phyloP scores from a whole-genome alignment of 1,284 basidiomycete genomes.

The Leucoagaricus sp. region DNA sequence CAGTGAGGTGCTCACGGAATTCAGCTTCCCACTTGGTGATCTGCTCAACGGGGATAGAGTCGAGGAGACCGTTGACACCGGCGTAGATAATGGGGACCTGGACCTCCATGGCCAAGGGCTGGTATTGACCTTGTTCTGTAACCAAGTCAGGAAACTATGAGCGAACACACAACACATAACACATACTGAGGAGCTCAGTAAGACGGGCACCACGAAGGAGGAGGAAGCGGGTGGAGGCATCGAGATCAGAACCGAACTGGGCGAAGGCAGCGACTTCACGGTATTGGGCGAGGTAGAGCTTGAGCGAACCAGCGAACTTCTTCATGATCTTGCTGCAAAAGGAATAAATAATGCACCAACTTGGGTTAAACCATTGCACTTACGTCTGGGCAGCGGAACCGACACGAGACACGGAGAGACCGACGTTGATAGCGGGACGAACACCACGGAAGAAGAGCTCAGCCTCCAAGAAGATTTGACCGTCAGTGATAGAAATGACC shows the following conservation, averaged over 20 bases:
- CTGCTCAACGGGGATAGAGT: conserved; percentile 91
- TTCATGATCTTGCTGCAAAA: conserved; percentile 91
- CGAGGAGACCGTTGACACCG: conserved; percentile 98
- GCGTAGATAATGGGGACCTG: conserved; percentile 99
- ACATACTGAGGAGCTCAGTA: conserved; percentile 92
- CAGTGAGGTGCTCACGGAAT: conserved; percentile 82
- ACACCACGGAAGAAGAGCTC: conserved; percentile 99
- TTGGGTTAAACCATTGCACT: conserved; percentile 27
- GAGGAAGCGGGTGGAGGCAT: conserved; percentile 97
- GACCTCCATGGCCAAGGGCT: conserved; percentile 88
- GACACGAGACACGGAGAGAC: conserved; percentile 99
- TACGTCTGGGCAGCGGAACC: conserved; percentile 99
- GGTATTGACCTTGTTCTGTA: conserved; percentile 96
- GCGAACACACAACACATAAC: neutral
- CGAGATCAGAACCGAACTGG: conserved; percentile 99
- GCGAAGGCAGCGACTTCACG: conserved; percentile 99
- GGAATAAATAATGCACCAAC: conserved; percentile 13
- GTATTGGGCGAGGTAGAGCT: conserved; percentile 99
- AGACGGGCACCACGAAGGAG: conserved; percentile 97
- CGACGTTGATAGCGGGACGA: conserved; percentile 99
- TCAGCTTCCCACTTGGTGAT: conserved; percentile 94
- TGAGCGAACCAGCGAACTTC: conserved; percentile 99
- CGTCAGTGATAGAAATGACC: conserved; percentile 98
- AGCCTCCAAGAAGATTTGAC: conserved; percentile 99
- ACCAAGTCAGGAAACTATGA: conserved; percentile 9